Percentiles rank a stretch among this genome's conserved stretches.
Conservation (phyloP, 805 yeast species). For the Metschnikowia arizonensis region DNA sequence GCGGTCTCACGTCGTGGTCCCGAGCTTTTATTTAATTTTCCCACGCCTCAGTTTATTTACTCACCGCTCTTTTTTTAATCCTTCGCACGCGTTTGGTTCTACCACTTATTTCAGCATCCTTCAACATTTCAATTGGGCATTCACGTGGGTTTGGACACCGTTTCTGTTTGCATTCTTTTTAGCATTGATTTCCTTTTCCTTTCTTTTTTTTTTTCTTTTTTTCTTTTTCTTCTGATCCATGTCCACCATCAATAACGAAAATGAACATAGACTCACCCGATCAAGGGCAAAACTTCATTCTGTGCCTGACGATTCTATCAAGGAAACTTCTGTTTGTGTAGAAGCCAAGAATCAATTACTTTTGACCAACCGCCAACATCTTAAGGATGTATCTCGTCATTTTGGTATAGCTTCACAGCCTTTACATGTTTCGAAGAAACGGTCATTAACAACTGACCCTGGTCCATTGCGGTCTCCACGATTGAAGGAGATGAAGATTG, state of each 20-base stretch:
- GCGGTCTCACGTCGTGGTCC: slow-evolving; percentile 2
- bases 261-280: slow-evolving; percentile 35
- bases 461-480: slow-evolving; percentile 23
- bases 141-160: not conserved
- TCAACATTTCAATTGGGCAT: not conserved
- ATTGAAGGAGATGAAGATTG: slow-evolving; percentile 6
- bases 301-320: not conserved
- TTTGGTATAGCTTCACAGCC: slow-evolving; percentile 21
- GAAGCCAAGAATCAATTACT: slow-evolving; percentile 2
- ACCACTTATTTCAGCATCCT: no score
- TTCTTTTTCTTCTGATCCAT: slow-evolving; percentile 9
- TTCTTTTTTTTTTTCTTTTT: no score
- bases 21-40: slow-evolving; percentile 6
- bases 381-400: slow-evolving; percentile 40
- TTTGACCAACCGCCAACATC: slow-evolving; percentile 17
- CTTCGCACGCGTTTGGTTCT: slow-evolving; percentile 6
- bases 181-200: no score
- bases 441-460: slow-evolving; percentile 34
- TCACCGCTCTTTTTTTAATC: slow-evolving; percentile 5
- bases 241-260: slow-evolving; percentile 35
- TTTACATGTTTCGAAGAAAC: slow-evolving; percentile 19
- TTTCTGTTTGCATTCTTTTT: not conserved
- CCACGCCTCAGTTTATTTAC: slow-evolving; percentile 1
- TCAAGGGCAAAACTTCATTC: slow-evolving; percentile 16
- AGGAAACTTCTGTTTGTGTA: not conserved